Base-by-base conservation (phyloP, 1,139 yeast species). In the Torulaspora globosa region DNA sequence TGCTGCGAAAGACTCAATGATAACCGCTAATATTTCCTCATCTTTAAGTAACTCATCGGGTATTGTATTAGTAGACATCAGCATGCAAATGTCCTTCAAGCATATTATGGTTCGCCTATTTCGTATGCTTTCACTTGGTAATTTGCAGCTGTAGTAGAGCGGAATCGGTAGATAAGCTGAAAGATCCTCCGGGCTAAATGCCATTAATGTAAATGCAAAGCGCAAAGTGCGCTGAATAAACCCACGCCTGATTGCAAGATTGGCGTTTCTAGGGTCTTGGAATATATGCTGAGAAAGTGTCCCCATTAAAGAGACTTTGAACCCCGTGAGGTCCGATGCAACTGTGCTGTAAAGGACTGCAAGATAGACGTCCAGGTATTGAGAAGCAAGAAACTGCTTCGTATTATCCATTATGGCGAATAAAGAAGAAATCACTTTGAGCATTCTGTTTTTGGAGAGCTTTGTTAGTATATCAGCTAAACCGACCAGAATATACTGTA, bases 81-180 rank as follows among this genome's bases (percentile, higher is more conserved):
- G 74, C 57, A 85, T 86, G 34, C 92, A 87, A 46, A 89, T 71
- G 63, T 92, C 98, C 52, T 84, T 83, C 58, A 90, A 84, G 2
- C 88, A 75, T 56, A 88, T 95, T 16, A 92, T 87, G 76, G 94
- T 83, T 53, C 90, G 74, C 52, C 96, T 72, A 58, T 85, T 88
- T 53, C 83, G 84, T 55, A 89, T 73, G 50, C 84, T 72, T 73
- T 68, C 18, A 75, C 66, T 27, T 68, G 76, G 50, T 71, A 75
- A 10, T 71, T 63, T 23, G 71, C 66, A 47, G 67, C 71, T 38
- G 76, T 26, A 71, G 68, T 14, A 83, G 75, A 52, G 72, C 70
- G 43, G 82, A 78, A 12, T 72, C 69, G 16, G 95, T 78, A 47
- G 85, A 70, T 61, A 82, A 79, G 9, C 82, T 79, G 60, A 78